These are phyloP conservation scores for Syzygium malaccense DNA, from an alignment of 441 rosid species.

Conservation along the genomic window DNA sequence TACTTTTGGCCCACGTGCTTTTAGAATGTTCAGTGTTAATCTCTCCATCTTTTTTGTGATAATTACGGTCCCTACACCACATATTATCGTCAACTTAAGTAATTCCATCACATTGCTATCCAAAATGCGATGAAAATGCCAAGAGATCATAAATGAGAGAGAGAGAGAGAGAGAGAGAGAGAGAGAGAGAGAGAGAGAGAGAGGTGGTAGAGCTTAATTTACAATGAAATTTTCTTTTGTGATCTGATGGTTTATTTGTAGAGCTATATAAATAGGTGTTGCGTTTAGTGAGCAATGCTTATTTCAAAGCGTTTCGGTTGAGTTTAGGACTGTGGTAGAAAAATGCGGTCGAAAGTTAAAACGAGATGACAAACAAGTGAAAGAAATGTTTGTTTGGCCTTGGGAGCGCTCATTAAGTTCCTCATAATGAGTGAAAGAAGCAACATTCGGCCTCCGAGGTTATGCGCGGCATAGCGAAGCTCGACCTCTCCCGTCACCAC, in stretches of 20 bases:
- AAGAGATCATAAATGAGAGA: too few species aligned
- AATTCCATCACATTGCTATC: background rate
- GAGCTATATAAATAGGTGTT: background rate
- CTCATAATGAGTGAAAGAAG: background rate
- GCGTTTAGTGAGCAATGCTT: background rate
- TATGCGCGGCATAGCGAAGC: background rate
- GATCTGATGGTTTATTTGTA: background rate
- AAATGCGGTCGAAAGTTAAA: background rate
- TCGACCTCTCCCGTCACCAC: background rate
- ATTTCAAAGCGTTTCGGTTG: background rate
- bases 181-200: background rate
- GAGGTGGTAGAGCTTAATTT: background rate
- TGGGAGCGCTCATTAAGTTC: background rate
- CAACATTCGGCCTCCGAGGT: background rate
- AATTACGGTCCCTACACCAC: background rate
- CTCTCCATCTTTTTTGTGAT: background rate
- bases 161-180: too few species aligned
- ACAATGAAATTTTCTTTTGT: background rate
- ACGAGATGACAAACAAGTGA: background rate
- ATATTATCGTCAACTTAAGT: background rate
- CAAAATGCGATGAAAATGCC: background rate
- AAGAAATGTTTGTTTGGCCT: background rate
- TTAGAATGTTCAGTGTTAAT: background rate
- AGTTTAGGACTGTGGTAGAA: background rate
- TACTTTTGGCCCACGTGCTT: background rate